Base-by-base conservation (phyloP, 1,284 basidiomycete genomes). In the Pseudozyma flocculosa region DNA sequence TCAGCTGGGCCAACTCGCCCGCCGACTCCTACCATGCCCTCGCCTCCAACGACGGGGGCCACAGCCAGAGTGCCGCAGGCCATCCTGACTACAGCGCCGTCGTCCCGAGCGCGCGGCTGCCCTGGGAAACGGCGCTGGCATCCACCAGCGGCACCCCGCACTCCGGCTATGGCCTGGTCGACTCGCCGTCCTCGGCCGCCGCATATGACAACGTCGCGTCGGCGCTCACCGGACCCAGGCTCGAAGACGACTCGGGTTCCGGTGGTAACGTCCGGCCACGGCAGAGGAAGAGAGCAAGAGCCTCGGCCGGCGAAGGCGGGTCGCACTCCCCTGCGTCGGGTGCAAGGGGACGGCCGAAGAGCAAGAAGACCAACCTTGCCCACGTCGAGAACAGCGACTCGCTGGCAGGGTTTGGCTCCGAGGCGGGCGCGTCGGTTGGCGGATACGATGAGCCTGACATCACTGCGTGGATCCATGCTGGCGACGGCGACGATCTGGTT, bases 391-490 rank as follows among this genome's bases (percentile, higher is more conserved):
- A 4, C 32, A 17, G 15, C 8, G 15, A 34, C 4, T 11, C 32
- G 32, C 8, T 34, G 11, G 32, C 32, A 11, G 32, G 15, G 7
- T 34, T 11, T 17, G 32, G 15, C 7, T 15, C 8, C 38, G 18
- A 21, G 36, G 14, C 36, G n/a, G n/a, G n/a, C n/a, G n/a, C 26
- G 5, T 29, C 26, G 26, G 26, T 7, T 29, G 26, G 26, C 38
- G 38, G n/a, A 9, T 19, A 40, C 15, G 57, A 65, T 37, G 61
- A 64, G 18, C 56, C 61, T 39, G 62, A 65, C 42, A 65, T 65
- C 39, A 65, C 62, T 19, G 62, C 62, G 22, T 65, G 62, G 62
- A 65, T 65, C 54, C 61, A 65, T 36, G 54, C 62, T 4, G 62
- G 62, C 41, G 62, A 65, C 19, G 46, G 41, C 34, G 57, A 64